Conservation (phyloP, 352 stramenopile genomes). For the Saprolegnia parasitica region DNA sequence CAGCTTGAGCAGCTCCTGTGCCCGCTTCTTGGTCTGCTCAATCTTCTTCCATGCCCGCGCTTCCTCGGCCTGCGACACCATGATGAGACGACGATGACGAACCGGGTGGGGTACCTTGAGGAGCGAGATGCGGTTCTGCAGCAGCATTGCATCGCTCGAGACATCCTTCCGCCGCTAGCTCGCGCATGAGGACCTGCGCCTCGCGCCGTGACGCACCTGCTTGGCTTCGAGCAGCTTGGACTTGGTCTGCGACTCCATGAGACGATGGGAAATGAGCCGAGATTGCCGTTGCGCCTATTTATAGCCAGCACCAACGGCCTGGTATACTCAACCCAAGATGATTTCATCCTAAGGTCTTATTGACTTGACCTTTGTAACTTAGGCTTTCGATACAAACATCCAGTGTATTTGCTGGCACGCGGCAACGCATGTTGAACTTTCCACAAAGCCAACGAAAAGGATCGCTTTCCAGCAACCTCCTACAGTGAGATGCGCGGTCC, state of each 20-base stretch:
- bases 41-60: slow-evolving; percentile 84
- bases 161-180: slow-evolving; percentile 66
- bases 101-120: slow-evolving; percentile 41
- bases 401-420: not conserved
- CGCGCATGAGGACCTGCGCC: not conserved
- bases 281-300: not conserved
- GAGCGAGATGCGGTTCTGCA: slow-evolving; percentile 75
- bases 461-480: too few species aligned
- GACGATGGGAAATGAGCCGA: not conserved
- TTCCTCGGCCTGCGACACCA: slow-evolving; percentile 43
- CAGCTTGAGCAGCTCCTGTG: slow-evolving; percentile 61
- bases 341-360: not conserved
- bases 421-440: too few species aligned
- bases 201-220: slow-evolving; percentile 37
- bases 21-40: slow-evolving; percentile 69
- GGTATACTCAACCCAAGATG: not conserved
- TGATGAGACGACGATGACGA: not conserved
- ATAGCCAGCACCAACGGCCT: not conserved
- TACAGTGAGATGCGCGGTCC: too few species aligned
- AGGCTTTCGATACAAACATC: not conserved
- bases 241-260: slow-evolving; percentile 47
- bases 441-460: too few species aligned
- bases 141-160: slow-evolving; percentile 62
- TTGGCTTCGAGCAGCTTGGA: slow-evolving; percentile 75
- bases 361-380: not conserved